Evolutionary conservation across 73 alveolate genomes (phyloP), one percentile per base, ranked within the genome.

Genomic region (Blepharisma stoltei): DNA sequence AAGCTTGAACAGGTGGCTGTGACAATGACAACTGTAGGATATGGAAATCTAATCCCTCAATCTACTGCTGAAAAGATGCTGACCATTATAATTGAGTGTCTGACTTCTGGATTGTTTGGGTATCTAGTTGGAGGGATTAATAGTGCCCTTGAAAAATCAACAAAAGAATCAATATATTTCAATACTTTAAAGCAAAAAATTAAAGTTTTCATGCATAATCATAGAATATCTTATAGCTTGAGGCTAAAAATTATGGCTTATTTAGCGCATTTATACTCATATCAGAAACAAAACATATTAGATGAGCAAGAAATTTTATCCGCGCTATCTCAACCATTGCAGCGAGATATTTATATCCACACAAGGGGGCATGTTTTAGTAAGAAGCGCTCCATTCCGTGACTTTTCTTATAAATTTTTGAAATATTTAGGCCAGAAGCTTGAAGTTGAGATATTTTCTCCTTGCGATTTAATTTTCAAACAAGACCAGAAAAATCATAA

Each of bases 21-120:
- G 3, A 89, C 96, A 0, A 89, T 89, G 96, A 65, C 86, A 48
- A 84, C 96, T 6, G 93, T 89, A 6, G 96, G 96, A 7, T 89
- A 89, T 82, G 96, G 96, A 14, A 93, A 89, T 73, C 55, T 89
- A 18, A 47, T 85, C 4, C 93, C 96, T n/a, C 66, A 71, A 47
- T 67, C 77, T 46, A 55, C 84, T 2, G 23, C 46, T 5, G 96
- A 89, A 55, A 83, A 81, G n/a, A 25, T 88, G 4, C 48, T 76
- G 69, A 79, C 87, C 45, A 69, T 89, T 20, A 11, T 89, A 8
- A 77, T 84, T 6, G 85, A 87, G 87, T 46, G 85, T 67, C 47
- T 83, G 6, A 88, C 98, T 20, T 87, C 97, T 77, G 89, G 86
- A 9, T 38, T 82, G 37, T 86, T 92, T 47, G 96, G 95, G 37